phyloP scores from a whole-genome alignment of 768 basidiomycete genomes.

The Suillus fuscotomentosus region DNA sequence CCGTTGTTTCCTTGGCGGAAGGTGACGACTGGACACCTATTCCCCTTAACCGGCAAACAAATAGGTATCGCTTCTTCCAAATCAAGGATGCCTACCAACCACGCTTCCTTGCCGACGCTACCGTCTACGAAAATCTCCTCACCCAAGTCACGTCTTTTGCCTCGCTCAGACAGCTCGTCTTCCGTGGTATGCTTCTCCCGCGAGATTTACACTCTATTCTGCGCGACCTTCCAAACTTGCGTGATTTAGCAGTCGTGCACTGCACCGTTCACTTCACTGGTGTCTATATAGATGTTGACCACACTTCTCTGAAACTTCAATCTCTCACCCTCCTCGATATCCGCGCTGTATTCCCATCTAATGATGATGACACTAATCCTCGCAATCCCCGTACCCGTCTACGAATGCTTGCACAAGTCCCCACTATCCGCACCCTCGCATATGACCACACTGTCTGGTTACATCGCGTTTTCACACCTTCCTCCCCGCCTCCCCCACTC shows the following conservation, averaged over 20 bases:
- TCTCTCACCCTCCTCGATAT: slow-evolving; percentile 40
- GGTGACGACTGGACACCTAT: slow-evolving; percentile 15
- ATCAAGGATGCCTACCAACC: slow-evolving; percentile 20
- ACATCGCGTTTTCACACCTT: slow-evolving; percentile 37
- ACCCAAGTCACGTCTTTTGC: slow-evolving; percentile 24
- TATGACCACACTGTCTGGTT: slow-evolving; percentile 38
- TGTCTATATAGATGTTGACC: slow-evolving; percentile 20
- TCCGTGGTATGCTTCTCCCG: slow-evolving; percentile 37
- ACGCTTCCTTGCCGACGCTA: slow-evolving; percentile 22
- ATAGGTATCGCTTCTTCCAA: slow-evolving; percentile 5
- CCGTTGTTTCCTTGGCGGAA: slow-evolving; percentile 14
- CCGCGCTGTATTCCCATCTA: slow-evolving; percentile 16
- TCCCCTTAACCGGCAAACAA: slow-evolving; percentile 1
- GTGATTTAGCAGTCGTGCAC: slow-evolving; percentile 40
- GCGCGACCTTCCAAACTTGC: slow-evolving; percentile 36
- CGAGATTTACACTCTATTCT: slow-evolving; percentile 34
- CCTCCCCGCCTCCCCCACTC: slow-evolving; percentile 14
- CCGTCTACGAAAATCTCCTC: slow-evolving; percentile 25
- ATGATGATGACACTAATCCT: slow-evolving; percentile 12
- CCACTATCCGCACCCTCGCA: slow-evolving; percentile 35
- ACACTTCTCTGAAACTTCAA: slow-evolving; percentile 40
- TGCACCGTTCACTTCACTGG: slow-evolving; percentile 29
- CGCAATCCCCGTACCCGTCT: slow-evolving; percentile 12
- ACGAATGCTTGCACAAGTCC: slow-evolving; percentile 35
- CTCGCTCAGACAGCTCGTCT: slow-evolving; percentile 36